These are phyloP conservation scores for Ammopiptanthus mongolicus DNA, from an alignment of 306 rosid species.

Conservation along the genomic window DNA sequence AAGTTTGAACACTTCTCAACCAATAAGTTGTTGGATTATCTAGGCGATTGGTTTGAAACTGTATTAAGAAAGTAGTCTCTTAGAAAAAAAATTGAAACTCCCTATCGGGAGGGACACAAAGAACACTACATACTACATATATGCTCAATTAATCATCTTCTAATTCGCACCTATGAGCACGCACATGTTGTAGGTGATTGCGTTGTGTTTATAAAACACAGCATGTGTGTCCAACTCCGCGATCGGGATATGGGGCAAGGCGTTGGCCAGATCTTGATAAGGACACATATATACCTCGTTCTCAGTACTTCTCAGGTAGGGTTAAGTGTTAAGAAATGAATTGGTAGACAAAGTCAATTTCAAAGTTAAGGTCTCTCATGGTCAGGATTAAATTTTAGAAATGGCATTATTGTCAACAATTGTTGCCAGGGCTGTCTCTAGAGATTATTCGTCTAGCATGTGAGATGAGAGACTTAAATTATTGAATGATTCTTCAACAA, in stretches of 20 bases:
- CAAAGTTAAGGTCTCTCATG: slow-evolving; percentile 50
- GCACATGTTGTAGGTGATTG: neutral
- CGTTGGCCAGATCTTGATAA: neutral
- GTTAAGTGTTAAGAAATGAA: slow-evolving; percentile 63
- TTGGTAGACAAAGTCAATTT: slow-evolving; percentile 48
- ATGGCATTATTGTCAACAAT: slow-evolving; percentile 40
- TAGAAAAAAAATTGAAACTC: no score
- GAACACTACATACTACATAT: no score
- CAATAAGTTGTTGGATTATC: no score
- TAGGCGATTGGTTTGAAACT: slow-evolving; percentile 38
- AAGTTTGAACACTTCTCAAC: no score
- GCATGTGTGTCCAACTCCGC: neutral
- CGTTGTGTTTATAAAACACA: neutral
- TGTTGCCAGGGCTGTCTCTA: slow-evolving; percentile 22
- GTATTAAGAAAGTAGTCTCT: no score
- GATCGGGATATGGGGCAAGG: neutral
- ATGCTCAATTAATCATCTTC: no score
- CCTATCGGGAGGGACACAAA: no score
- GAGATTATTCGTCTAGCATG: neutral
- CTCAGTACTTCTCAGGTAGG: slow-evolving; percentile 30
- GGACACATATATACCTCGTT: slow-evolving; percentile 43
- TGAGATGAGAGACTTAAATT: neutral
- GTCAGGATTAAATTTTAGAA: slow-evolving; percentile 35
- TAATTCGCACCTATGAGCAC: neutral
- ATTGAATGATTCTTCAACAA: neutral